Evolutionary conservation across 23 red algal genomes (phyloP).

Genomic region (Gracilaria domingensis): DNA sequence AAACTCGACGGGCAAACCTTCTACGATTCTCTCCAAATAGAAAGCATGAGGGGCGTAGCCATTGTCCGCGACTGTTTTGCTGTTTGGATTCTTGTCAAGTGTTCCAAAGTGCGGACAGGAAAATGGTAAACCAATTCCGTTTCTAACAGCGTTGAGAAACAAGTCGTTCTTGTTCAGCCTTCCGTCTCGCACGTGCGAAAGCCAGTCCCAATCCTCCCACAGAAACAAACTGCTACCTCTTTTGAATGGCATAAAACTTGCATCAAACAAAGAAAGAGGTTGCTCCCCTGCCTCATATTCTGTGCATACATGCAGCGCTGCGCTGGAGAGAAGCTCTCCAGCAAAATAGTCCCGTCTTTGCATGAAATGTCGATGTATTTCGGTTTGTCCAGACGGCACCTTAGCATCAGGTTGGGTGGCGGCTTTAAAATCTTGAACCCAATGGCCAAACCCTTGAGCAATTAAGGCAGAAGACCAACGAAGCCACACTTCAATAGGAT

Average conservation of each 20-base stretch:
- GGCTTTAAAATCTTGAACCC: constrained; percentile 23
- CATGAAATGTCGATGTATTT: constrained; percentile 23
- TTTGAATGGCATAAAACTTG: too few relatives aligned
- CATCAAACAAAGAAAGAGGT: too few relatives aligned
- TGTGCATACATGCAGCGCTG: neutral
- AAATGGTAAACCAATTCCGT: constrained; percentile 37
- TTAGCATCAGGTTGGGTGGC: neutral
- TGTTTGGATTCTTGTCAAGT: constrained; percentile 14
- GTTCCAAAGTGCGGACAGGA: constrained; percentile 7
- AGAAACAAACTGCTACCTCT: constrained; percentile 10
- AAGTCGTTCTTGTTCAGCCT: constrained; percentile 27
- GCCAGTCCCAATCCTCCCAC: constrained; percentile 25
- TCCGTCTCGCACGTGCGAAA: constrained; percentile 30
- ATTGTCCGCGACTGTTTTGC: neutral
- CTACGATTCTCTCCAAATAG: constrained; percentile 21
- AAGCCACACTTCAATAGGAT: constrained; percentile 59
- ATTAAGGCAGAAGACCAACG: constrained; percentile 47
- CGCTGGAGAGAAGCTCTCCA: constrained; percentile 36
- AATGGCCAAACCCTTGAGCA: constrained; percentile 47
- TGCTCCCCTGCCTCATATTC: neutral
- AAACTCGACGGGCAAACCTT: constrained; percentile 12
- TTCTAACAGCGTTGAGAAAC: neutral
- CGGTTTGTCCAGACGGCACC: neutral
- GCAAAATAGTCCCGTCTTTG: constrained; percentile 32
- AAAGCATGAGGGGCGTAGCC: constrained; percentile 26